Conservation (phyloP, 441 rosid genomes). For the Erysimum cheiri region DNA sequence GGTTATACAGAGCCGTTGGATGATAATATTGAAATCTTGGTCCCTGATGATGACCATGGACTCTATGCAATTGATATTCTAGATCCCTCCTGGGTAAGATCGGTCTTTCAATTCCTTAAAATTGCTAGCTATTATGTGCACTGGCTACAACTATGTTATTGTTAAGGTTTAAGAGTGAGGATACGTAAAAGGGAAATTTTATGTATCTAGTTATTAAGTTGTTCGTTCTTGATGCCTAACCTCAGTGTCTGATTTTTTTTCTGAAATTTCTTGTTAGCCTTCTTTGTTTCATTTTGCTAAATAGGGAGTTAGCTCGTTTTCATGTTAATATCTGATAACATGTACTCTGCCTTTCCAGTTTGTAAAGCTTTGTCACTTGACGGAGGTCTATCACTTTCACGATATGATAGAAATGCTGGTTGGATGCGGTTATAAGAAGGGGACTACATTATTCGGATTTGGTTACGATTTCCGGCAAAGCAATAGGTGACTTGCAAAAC, state of each 20-base stretch:
- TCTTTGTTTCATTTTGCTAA: conserved; percentile 32
- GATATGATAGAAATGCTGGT: conserved; percentile 87
- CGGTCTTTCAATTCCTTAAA: neutral
- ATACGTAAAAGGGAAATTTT: neutral
- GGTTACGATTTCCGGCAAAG: conserved; percentile 97
- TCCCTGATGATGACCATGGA: conserved; percentile 89
- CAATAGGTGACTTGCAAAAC: conserved; percentile 58
- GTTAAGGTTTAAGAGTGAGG: neutral
- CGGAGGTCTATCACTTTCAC: conserved; percentile 80
- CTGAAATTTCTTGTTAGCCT: neutral
- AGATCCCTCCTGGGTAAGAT: conserved; percentile 79
- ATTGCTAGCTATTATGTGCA: neutral
- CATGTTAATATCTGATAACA: conserved; percentile 56
- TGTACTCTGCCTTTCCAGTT: conserved; percentile 52
- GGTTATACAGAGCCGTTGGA: conserved; percentile 82
- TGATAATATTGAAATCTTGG: conserved; percentile 61
- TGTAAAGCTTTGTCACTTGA: conserved; percentile 61
- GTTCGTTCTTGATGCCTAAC: conserved; percentile 3
- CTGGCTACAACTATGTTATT: neutral
- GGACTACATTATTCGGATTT: conserved; percentile 84
- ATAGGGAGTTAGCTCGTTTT: conserved; percentile 59
- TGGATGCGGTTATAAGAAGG: conserved; percentile 81
- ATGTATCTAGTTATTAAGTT: neutral
- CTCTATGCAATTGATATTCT: conserved; percentile 81
- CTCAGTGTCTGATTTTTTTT: neutral